Evolutionary conservation across 2,329 filamentous ascomycete species (phyloP).

Genomic region (Cladophialophora bantiana): DNA sequence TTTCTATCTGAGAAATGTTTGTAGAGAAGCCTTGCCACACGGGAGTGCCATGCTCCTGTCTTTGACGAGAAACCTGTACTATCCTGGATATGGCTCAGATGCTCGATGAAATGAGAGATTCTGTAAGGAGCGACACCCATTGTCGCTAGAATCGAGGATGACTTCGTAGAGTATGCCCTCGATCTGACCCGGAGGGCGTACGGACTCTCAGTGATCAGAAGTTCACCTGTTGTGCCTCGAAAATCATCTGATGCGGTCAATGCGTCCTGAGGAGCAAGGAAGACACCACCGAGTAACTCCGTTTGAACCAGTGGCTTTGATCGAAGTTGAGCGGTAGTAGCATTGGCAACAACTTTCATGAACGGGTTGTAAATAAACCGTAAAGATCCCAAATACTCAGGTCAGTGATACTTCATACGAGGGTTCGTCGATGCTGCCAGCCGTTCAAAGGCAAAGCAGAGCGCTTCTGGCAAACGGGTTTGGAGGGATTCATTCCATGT

Average conservation of each 20-base stretch:
- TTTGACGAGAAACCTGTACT: constrained; percentile 19
- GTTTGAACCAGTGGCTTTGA: constrained; percentile 18
- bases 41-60: constrained; percentile 23
- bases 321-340: constrained; percentile 15
- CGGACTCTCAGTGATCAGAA: constrained; percentile 21
- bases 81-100: constrained; percentile 15
- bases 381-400: constrained; percentile 25
- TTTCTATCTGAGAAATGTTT: constrained; percentile 14
- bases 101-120: constrained; percentile 11
- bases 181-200: constrained; percentile 16
- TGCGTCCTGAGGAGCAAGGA: constrained; percentile 15
- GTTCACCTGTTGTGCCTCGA: constrained; percentile 16
- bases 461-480: constrained; percentile 4
- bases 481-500: constrained; percentile 24
- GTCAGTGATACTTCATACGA: constrained; percentile 23
- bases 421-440: constrained; percentile 22
- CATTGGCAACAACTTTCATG: constrained; percentile 19
- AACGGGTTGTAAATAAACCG: constrained; percentile 21
- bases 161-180: constrained; percentile 19
- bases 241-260: constrained; percentile 24
- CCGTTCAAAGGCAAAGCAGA: constrained; percentile 18
- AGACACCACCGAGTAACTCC: constrained; percentile 15
- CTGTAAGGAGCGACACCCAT: constrained; percentile 14
- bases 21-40: constrained; percentile 20
- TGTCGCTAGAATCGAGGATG: constrained; percentile 6